Evolutionary conservation across 495 filamentous ascomycete genomes (phyloP), one percentile per base, ranked within the genome.

Genomic region (Tuber microsphaerosporum): DNA sequence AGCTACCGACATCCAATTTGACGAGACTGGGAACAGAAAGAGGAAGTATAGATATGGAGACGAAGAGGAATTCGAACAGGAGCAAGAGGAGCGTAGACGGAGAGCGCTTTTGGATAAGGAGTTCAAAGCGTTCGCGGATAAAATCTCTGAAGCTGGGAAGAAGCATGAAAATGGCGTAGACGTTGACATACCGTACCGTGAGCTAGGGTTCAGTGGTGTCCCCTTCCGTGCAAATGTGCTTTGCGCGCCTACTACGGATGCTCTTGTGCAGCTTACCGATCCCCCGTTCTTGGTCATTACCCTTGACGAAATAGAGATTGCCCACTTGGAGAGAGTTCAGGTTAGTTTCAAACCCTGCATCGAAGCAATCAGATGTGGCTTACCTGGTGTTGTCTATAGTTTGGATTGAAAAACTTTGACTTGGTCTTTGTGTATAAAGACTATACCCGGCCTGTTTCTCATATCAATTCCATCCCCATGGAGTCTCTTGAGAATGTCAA

Each of bases 391-490:
- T 20, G 71, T 26, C 70, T 45, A 20, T 77, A 92, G 88, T 99
- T 98, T 81, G 96, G 96, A 37, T 88, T 99, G 68, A 98, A 98
- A 87, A 99, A 99, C 83, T 99, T 99, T 84, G 96, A 99, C 84
- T 89, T 98, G 79, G 96, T 98, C 14, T 93, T 97, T 80, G 92
- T 98, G 42, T 97, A 95, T 87, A 97, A 97, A 80, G 96, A 99
- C 84, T 98, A 97, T 85, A 89, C 91, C 71, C 89, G 94, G 22
- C 83, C 91, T 2, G 94, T 94, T 5, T 90, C 90, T 43, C 96
- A 98, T 85, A 91, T 99, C 86, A 99, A 99, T 84, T 98, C 96
- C 22, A 98, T 99, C 77, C 96, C 96, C 1, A 94, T 99, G 68
- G 96, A 98, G 82, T 90, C 90, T 6, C 87, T 99, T 44, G 96